Evolutionary conservation across 2,329 filamentous ascomycete genomes (phyloP).

Genomic region (Chlorencoelia australis): DNA sequence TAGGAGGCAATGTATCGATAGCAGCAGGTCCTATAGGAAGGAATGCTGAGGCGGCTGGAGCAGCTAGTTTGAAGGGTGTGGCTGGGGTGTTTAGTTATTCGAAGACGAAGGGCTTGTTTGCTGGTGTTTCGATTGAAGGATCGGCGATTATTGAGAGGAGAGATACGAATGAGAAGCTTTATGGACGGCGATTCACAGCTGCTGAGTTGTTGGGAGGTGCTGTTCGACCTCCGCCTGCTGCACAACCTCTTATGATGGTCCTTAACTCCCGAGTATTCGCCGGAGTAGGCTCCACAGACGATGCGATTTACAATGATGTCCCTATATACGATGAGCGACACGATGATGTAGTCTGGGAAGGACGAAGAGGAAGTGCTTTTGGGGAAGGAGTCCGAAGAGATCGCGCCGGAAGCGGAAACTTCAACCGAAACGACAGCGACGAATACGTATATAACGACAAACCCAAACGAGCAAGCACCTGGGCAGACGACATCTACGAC

Average conservation of each 20-base stretch:
- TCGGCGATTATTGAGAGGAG: conserved; percentile 87
- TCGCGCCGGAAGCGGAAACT: conserved; percentile 30
- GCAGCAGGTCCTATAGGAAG: conserved; percentile 88
- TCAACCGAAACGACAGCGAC: conserved; percentile 29
- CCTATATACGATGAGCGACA: conserved; percentile 79
- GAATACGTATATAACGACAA: conserved; percentile 43
- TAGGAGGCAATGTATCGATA: conserved; percentile 93
- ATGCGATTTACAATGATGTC: conserved; percentile 84
- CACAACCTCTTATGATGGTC: conserved; percentile 74
- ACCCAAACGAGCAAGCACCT: conserved; percentile 56
- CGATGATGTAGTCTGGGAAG: conserved; percentile 79
- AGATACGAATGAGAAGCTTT: conserved; percentile 95
- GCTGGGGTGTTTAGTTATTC: conserved; percentile 94
- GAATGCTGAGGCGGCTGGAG: conserved; percentile 92
- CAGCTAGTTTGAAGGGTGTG: conserved; percentile 79
- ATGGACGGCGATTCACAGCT: conserved; percentile 73
- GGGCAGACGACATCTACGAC: conserved; percentile 70
- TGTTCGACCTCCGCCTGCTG: conserved; percentile 68
- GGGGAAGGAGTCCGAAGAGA: conserved; percentile 53
- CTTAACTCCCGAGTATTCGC: conserved; percentile 79
- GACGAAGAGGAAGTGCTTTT: conserved; percentile 57
- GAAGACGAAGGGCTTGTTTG: conserved; percentile 95
- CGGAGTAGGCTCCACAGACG: conserved; percentile 45
- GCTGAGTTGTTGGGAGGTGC: conserved; percentile 70
- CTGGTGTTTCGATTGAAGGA: conserved; percentile 88